Conservation (phyloP, 1,139 yeast species). For the Debaryomyces sp. region DNA sequence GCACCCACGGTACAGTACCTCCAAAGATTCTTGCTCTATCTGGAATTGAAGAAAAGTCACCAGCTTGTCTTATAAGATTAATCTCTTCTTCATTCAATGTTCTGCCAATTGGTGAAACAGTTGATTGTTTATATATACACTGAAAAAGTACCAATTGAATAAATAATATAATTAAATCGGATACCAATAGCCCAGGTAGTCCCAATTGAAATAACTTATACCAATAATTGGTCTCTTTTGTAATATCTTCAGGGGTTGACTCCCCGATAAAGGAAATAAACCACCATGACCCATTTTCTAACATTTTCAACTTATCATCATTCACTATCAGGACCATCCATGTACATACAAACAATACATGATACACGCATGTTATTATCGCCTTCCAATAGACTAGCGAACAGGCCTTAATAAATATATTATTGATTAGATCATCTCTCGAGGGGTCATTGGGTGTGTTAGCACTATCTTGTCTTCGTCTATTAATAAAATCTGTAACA, state of each 20-base stretch:
- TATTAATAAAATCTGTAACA: slow-evolving; percentile 7
- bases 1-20: slow-evolving; percentile 25
- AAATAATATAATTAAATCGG: slow-evolving; percentile 35
- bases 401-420: slow-evolving; percentile 16
- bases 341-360: slow-evolving; percentile 29
- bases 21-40: slow-evolving; percentile 12
- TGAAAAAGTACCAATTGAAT: slow-evolving; percentile 40
- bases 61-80: slow-evolving; percentile 26
- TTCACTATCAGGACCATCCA: slow-evolving; percentile 37
- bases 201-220: slow-evolving; percentile 31
- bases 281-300: slow-evolving; percentile 45
- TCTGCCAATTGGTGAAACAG: slow-evolving; percentile 26
- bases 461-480: neutral
- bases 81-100: slow-evolving; percentile 28
- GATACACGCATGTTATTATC: slow-evolving; percentile 27
- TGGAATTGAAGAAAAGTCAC: slow-evolving; percentile 16
- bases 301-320: slow-evolving; percentile 19
- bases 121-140: slow-evolving; percentile 37
- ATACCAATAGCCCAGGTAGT: slow-evolving; percentile 29
- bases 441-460: slow-evolving; percentile 3
- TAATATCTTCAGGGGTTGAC: slow-evolving; percentile 19
- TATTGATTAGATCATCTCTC: slow-evolving; percentile 9
- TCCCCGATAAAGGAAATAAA: slow-evolving; percentile 49
- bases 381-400: slow-evolving; percentile 33
- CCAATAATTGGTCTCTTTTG: slow-evolving; percentile 15